Conservation (phyloP, 73 alveolate species). For the Urostyla sp. region DNA sequence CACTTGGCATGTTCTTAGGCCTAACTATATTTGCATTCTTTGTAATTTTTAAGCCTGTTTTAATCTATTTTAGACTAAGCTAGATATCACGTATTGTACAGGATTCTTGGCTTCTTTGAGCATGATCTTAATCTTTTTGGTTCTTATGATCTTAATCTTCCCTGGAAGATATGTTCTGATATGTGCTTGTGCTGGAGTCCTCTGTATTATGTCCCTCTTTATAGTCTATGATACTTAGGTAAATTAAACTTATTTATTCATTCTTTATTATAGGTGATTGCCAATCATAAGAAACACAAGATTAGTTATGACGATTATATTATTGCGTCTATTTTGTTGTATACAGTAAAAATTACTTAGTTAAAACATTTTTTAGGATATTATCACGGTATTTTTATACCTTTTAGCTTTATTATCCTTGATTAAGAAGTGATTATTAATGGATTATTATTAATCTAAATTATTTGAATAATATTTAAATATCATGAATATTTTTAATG, state of each 20-base stretch:
- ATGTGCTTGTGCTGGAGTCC: slow-evolving; percentile 2
- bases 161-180: background rate
- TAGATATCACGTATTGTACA: background rate
- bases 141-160: slow-evolving; percentile 23
- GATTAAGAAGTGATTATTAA: background rate
- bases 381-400: slow-evolving; percentile 50
- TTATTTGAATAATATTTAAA: too few species aligned
- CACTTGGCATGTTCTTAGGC: slow-evolving; percentile 67
- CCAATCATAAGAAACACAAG: slow-evolving; percentile 30
- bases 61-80: slow-evolving; percentile 4
- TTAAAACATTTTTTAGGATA: slow-evolving; percentile 23
- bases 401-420: slow-evolving; percentile 25
- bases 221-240: slow-evolving; percentile 48
- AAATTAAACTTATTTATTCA: background rate
- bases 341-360: background rate
- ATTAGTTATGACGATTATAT: slow-evolving; percentile 65
- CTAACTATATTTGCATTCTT: slow-evolving; percentile 68
- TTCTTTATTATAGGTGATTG: slow-evolving; percentile 42
- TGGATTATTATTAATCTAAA: background rate
- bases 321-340: slow-evolving; percentile 50
- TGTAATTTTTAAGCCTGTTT: background rate
- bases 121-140: background rate
- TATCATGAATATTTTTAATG: too few species aligned
- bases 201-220: slow-evolving; percentile 7
- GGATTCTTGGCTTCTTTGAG: background rate